Evolutionary conservation across 345 rosid genomes (phyloP).

Genomic region (Brassica juncea): DNA sequence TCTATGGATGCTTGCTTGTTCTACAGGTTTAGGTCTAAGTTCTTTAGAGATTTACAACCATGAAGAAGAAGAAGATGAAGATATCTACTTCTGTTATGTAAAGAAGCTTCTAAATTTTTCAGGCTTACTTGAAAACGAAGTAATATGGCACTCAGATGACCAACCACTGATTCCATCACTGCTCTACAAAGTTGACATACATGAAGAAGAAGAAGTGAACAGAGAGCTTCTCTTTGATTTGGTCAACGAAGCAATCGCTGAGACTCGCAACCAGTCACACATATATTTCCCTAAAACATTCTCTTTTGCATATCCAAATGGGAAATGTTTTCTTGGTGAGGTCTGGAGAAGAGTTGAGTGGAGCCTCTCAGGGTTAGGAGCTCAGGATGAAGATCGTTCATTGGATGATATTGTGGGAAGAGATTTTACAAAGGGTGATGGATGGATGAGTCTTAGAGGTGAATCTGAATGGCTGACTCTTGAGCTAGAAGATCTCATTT

Average conservation of each 20-base stretch:
- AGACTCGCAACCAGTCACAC: slow-evolving; percentile 45
- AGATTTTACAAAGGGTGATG: slow-evolving; percentile 58
- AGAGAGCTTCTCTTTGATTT: slow-evolving; percentile 67
- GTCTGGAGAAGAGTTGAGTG: slow-evolving; percentile 67
- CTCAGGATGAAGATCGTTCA: slow-evolving; percentile 45
- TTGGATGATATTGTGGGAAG: slow-evolving; percentile 59
- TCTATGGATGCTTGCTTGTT: slow-evolving; percentile 10
- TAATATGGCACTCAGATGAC: slow-evolving; percentile 61
- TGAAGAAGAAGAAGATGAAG: slow-evolving; percentile 37
- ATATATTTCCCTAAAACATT: slow-evolving; percentile 62
- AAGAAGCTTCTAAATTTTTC: slow-evolving; percentile 57
- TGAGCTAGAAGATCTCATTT: slow-evolving; percentile 2
- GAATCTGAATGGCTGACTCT: slow-evolving; percentile 51
- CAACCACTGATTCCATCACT: slow-evolving; percentile 69
- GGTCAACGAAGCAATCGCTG: slow-evolving; percentile 58
- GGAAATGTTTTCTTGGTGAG: slow-evolving; percentile 51
- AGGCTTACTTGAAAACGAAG: slow-evolving; percentile 54
- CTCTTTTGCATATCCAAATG: slow-evolving; percentile 48
- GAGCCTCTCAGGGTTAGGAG: slow-evolving; percentile 36
- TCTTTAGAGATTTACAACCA: neutral
- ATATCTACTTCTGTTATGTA: slow-evolving; percentile 54
- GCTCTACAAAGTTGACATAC: slow-evolving; percentile 53
- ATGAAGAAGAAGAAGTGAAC: slow-evolving; percentile 36
- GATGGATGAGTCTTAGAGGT: slow-evolving; percentile 61
- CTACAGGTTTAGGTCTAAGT: slow-evolving; percentile 21